These are phyloP conservation scores for Neurospora discreta DNA, from an alignment of 495 filamentous ascomycete genomes.

Conservation along the genomic window DNA sequence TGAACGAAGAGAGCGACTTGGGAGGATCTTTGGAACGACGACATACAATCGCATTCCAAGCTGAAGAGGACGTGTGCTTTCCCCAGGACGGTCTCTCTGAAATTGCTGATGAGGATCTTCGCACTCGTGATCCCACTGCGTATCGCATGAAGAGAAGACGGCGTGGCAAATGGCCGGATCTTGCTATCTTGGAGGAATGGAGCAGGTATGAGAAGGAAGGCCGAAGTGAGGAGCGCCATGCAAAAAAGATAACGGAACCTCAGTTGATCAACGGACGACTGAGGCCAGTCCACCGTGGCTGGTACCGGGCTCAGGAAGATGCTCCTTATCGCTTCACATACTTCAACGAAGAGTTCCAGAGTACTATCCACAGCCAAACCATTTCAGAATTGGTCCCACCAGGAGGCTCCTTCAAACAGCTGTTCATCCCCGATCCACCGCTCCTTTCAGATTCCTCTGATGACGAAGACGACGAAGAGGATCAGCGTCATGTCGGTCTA, in stretches of 20 bases:
- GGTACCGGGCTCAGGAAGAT: slow-evolving; percentile 84
- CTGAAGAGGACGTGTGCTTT: slow-evolving; percentile 89
- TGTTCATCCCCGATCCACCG: slow-evolving; percentile 56
- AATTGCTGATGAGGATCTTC: slow-evolving; percentile 64
- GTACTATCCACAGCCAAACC: slow-evolving; percentile 88
- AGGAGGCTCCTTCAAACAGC: slow-evolving; percentile 67
- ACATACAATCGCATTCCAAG: slow-evolving; percentile 40
- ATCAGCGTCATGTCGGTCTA: slow-evolving; percentile 12
- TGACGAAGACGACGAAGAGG: slow-evolving; percentile 46
- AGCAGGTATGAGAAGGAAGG: slow-evolving; percentile 83
- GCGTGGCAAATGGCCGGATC: slow-evolving; percentile 43
- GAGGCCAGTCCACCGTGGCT: slow-evolving; percentile 55
- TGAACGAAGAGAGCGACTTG: slow-evolving; percentile 24
- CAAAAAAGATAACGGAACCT: slow-evolving; percentile 88
- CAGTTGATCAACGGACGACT: slow-evolving; percentile 81
- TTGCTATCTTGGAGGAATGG: slow-evolving; percentile 81
- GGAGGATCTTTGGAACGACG: slow-evolving; percentile 29
- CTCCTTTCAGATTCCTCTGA: slow-evolving; percentile 45
- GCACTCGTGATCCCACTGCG: slow-evolving; percentile 14
- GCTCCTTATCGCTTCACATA: slow-evolving; percentile 93
- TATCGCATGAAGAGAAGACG: slow-evolving; percentile 40
- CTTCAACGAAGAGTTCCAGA: slow-evolving; percentile 92
- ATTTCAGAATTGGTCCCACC: slow-evolving; percentile 86
- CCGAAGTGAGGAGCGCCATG: slow-evolving; percentile 71
- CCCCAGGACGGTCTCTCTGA: slow-evolving; percentile 69